Evolutionary conservation across 495 filamentous ascomycete species (phyloP).

Genomic region (Lophium mytilinum): DNA sequence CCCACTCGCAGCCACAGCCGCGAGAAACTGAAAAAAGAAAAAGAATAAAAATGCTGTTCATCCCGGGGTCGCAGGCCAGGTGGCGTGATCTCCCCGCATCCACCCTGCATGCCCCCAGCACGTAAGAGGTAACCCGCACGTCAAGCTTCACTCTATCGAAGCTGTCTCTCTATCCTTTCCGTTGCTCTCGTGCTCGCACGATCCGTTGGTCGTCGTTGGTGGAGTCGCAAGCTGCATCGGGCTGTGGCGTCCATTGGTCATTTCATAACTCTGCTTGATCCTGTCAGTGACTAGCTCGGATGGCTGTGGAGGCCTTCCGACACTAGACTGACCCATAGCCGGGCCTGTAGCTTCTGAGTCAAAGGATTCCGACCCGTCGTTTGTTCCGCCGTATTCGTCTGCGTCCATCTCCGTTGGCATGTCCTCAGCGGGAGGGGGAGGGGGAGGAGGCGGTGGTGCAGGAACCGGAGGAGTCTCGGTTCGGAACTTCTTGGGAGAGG

Average conservation of each 20-base stretch:
- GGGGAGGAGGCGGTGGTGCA: slow-evolving; percentile 42
- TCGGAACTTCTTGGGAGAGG: slow-evolving; percentile 34
- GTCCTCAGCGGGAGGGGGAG: slow-evolving; percentile 30
- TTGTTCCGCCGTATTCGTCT: slow-evolving; percentile 3
- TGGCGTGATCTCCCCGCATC: not conserved
- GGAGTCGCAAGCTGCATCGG: slow-evolving; percentile 33
- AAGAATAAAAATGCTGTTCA: not conserved
- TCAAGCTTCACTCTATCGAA: not conserved
- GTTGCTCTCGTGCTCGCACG: slow-evolving; percentile 18
- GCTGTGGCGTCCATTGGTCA: slow-evolving; percentile 5
- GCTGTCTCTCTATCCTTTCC: not conserved
- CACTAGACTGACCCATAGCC: not conserved
- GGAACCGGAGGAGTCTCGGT: slow-evolving; percentile 29
- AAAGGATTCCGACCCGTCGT: slow-evolving; percentile 1
- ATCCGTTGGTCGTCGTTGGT: slow-evolving; percentile 29
- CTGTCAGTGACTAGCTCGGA: slow-evolving; percentile 13
- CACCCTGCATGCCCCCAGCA: not conserved
- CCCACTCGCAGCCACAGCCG: not conserved
- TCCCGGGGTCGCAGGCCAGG: too few species aligned
- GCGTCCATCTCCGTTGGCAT: slow-evolving; percentile 19
- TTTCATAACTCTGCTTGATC: slow-evolving; percentile 9
- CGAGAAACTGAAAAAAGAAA: not conserved
- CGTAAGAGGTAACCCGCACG: not conserved
- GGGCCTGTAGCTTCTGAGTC: not conserved
- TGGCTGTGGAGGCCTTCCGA: not conserved